Base-by-base conservation (phyloP, 805 yeast genomes). In the Hanseniaspora lachancei region DNA sequence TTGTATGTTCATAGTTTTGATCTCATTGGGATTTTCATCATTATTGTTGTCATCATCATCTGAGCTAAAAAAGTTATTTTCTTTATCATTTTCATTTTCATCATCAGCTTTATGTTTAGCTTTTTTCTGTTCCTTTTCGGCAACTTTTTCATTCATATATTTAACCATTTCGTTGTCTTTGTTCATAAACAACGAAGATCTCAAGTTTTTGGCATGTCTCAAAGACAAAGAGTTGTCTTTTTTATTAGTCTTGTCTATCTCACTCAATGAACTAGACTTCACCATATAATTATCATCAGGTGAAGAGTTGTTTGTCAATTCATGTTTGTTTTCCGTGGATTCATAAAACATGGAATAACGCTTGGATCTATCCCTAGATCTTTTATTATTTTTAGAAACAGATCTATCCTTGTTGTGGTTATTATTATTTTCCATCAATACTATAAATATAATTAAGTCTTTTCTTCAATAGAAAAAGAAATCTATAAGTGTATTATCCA, bases 151-250 rank as follows among this genome's bases (percentile, higher is more conserved):
- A 13, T 49, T 18, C 42, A 36, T 44, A 46, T 55, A 50, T 20
- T 43, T 27, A 2, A 48, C 49, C 54, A 55, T 42, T 20, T 43
- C 49, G 29, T 55, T 44, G 32, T 48, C 54, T 29, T 67, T 69
- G 40, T 62, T 62, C 27, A 66, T 46, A 13, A 68, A 54, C 38
- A 68, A 49, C 2, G 72, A 68, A 54, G 67, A 65, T 58, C 71
- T 62, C 41, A 68, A 65, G 39, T 63, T 66, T 29, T 63, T 61
- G 5, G 67, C 68, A 59, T 68, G 72, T 27, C 66, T 70, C 16
- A 63, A 43, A n/a, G 55, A 51, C 12, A 41, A 43, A 18, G 21
- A 24, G 0, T 64, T 63, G 44, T 64, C 63, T 5, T 62, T 61
- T 12, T 35, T 34, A 23, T 24, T 24, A 18, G 12, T 16, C 10